Evolutionary conservation across 495 filamentous ascomycete genomes (phyloP).

Genomic region (Trypethelium eluteriae): DNA sequence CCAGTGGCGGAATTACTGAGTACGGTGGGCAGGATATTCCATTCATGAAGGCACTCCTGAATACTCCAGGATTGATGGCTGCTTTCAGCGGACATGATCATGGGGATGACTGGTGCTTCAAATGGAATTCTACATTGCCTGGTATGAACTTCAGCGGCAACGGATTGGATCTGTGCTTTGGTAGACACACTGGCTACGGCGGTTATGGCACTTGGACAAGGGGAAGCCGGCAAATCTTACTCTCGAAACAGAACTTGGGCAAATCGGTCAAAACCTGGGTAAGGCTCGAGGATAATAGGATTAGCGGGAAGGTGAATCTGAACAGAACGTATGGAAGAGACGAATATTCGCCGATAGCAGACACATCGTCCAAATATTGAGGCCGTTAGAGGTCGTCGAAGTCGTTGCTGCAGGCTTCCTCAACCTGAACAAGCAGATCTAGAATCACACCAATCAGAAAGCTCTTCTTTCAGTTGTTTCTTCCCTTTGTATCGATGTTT

Average conservation of each 20-base stretch:
- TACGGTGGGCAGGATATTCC: conserved; percentile 49
- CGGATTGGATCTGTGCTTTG: conserved; percentile 53
- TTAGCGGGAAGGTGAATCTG: conserved; percentile 51
- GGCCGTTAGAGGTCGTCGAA: too few relatives aligned
- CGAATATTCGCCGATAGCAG: conserved; percentile 38
- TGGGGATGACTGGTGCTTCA: conserved; percentile 57
- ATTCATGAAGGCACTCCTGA: conserved; percentile 58
- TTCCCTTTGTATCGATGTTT: too few relatives aligned
- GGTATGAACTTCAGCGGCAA: conserved; percentile 36
- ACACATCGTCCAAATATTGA: conserved; percentile 1
- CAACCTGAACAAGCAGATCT: too few relatives aligned
- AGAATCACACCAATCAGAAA: too few relatives aligned
- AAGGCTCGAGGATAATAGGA: conserved; percentile 52
- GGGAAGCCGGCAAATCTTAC: conserved; percentile 50
- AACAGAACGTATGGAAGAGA: conserved; percentile 64
- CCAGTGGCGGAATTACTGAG: conserved; percentile 16
- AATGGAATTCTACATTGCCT: conserved; percentile 33
- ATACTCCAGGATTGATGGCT: conserved; percentile 51
- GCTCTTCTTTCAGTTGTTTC: too few relatives aligned
- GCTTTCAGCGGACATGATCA: conserved; percentile 67
- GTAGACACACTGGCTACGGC: conserved; percentile 63
- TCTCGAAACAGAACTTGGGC: conserved; percentile 36
- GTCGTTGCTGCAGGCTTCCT: too few relatives aligned
- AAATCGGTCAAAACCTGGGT: conserved; percentile 52
- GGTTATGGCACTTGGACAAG: conserved; percentile 60